Evolutionary conservation across 2,329 filamentous ascomycete genomes (phyloP).

Genomic region (Pseudopithomyces chartarum): DNA sequence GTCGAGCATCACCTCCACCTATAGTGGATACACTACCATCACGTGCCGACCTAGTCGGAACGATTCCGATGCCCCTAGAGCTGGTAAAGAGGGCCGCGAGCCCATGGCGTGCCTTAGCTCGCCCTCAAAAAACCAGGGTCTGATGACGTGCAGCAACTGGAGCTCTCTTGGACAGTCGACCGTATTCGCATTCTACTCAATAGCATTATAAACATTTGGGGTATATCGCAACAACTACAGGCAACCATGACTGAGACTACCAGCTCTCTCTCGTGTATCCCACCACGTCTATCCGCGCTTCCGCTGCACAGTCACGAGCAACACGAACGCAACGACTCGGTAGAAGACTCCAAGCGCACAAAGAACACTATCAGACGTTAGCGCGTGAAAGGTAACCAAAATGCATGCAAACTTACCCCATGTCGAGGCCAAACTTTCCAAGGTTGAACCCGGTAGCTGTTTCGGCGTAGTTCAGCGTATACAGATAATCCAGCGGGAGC

Average conservation of each 20-base stretch:
- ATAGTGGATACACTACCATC: neutral
- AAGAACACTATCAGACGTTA: constrained; percentile 5
- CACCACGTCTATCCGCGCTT: neutral
- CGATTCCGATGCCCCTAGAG: no score
- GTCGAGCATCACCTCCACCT: no score
- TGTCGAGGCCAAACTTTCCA: constrained; percentile 52
- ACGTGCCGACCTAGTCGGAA: neutral
- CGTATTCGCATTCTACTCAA: constrained; percentile 3
- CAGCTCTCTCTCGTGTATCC: neutral
- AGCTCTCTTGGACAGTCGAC: neutral
- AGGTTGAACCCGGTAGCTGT: constrained; percentile 53
- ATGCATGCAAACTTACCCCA: constrained; percentile 27
- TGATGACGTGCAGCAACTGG: neutral
- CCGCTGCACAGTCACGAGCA: constrained; percentile 10
- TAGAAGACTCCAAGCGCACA: constrained; percentile 7
- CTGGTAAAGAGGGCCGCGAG: neutral
- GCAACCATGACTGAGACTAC: neutral
- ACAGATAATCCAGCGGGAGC: constrained; percentile 56
- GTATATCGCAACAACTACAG: constrained; percentile 3
- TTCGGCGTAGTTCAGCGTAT: constrained; percentile 44
- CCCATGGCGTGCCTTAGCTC: neutral
- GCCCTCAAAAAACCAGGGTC: neutral
- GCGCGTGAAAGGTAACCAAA: neutral
- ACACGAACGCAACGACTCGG: constrained; percentile 8
- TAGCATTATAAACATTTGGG: neutral